Evolutionary conservation across 2,329 filamentous ascomycete genomes (phyloP).

Genomic region (Knufia petricola): DNA sequence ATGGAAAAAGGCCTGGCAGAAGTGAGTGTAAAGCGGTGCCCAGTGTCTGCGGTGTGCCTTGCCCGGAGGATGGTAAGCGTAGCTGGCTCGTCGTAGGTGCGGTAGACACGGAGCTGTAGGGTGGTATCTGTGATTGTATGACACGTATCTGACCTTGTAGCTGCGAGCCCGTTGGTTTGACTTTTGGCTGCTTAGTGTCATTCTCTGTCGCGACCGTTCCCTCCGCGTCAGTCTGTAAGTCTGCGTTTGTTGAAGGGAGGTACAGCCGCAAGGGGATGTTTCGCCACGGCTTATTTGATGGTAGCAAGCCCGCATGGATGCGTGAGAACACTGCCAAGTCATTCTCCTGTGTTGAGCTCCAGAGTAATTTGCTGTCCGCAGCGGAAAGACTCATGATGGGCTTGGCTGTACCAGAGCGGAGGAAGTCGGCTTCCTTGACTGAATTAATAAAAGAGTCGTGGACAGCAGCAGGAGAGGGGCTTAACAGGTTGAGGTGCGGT

Average conservation of each 20-base stretch:
- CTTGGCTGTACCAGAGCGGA: slow-evolving; percentile 79
- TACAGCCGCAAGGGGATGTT: slow-evolving; percentile 86
- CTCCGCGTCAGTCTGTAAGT: slow-evolving; percentile 26
- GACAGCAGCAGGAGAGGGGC: slow-evolving; percentile 53
- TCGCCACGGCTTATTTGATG: slow-evolving; percentile 59
- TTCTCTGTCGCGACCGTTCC: slow-evolving; percentile 17
- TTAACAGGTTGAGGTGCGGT: slow-evolving; percentile 45
- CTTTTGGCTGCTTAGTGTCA: neutral
- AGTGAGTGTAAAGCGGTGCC: slow-evolving; percentile 67
- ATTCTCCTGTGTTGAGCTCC: slow-evolving; percentile 65
- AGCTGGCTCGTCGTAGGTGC: slow-evolving; percentile 17
- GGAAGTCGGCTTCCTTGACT: slow-evolving; percentile 74
- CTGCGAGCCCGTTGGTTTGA: slow-evolving; percentile 20
- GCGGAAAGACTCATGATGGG: slow-evolving; percentile 84
- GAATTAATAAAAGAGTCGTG: slow-evolving; percentile 60
- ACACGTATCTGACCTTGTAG: slow-evolving; percentile 52
- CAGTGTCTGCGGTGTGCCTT: slow-evolving; percentile 51
- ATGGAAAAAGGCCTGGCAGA: slow-evolving; percentile 77
- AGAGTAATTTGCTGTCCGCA: slow-evolving; percentile 70
- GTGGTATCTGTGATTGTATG: slow-evolving; percentile 64
- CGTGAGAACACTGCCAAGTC: slow-evolving; percentile 62
- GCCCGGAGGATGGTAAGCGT: slow-evolving; percentile 26
- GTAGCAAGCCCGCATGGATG: slow-evolving; percentile 66
- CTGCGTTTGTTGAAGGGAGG: slow-evolving; percentile 57
- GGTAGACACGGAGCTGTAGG: slow-evolving; percentile 30